These are phyloP conservation scores for Stereum hirsutum DNA, from an alignment of 1,284 basidiomycete genomes.

Conservation along the genomic window DNA sequence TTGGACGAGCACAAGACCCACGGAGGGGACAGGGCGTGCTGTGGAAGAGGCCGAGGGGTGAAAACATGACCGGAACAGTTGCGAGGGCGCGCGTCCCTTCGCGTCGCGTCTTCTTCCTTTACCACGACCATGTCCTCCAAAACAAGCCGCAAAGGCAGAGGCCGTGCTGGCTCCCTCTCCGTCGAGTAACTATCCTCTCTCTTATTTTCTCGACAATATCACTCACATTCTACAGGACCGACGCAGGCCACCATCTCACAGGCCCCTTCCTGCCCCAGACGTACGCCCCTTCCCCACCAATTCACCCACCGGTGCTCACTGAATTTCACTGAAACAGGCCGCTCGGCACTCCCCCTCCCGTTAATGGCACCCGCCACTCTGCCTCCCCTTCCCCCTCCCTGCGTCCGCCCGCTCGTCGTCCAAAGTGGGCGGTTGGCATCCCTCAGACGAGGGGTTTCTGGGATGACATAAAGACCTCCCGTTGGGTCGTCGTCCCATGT, in stretches of 20 bases:
- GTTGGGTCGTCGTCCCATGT: constrained; percentile 78
- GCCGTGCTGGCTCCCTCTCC: not conserved
- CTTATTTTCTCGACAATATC: not conserved
- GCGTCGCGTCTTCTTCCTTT: not conserved
- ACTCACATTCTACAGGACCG: constrained; percentile 30
- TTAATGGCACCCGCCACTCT: constrained; percentile 11
- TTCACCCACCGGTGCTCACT: too few species aligned
- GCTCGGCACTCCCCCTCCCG: not conserved
- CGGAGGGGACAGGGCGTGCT: constrained; percentile 53
- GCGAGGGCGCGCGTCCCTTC: constrained; percentile 5
- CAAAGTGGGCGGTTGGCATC: not conserved
- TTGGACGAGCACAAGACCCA: constrained; percentile 33
- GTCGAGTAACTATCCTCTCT: not conserved
- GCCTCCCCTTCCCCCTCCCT: constrained; percentile 29
- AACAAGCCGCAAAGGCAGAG: not conserved
- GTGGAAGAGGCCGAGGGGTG: constrained; percentile 48
- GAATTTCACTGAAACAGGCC: constrained; percentile 24
- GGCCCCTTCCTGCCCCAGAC: constrained; percentile 52
- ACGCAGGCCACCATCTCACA: constrained; percentile 48
- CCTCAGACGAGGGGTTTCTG: constrained; percentile 16
- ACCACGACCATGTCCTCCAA: not conserved
- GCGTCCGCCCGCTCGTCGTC: not conserved
- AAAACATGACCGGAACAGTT: constrained; percentile 45
- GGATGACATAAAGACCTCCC: constrained; percentile 33
- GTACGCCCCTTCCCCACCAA: too few species aligned